A percentile compares a stretch with the other conserved stretches of the same genome.
phyloP scores from a whole-genome alignment of 1,139 yeast species.

The Blastobotrys ciferrii region DNA sequence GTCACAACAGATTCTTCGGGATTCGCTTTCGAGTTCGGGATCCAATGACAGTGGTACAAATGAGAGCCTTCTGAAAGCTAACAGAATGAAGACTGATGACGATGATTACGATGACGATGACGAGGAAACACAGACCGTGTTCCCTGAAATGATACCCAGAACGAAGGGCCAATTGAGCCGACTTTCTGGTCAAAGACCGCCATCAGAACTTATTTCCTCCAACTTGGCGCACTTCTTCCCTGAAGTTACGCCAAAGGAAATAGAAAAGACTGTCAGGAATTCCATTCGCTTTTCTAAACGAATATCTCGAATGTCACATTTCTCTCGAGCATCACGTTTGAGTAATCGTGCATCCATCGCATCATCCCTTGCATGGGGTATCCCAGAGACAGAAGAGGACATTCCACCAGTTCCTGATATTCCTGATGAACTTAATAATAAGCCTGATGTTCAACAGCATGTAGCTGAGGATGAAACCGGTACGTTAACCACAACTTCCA shows the following conservation, averaged over 20 bases:
- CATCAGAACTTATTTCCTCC: slow-evolving; percentile 86
- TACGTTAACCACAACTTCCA: not conserved
- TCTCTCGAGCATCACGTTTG: slow-evolving; percentile 18
- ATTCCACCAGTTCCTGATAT: slow-evolving; percentile 36
- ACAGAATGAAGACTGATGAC: slow-evolving; percentile 12
- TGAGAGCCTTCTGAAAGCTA: slow-evolving; percentile 4
- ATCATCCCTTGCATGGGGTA: slow-evolving; percentile 25
- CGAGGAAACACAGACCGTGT: slow-evolving; percentile 16
- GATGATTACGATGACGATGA: slow-evolving; percentile 17
- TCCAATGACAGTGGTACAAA: slow-evolving; percentile 12
- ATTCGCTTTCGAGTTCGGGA: slow-evolving; percentile 18
- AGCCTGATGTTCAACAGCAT: not conserved
- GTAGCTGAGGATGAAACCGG: not conserved
- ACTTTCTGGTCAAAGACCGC: slow-evolving; percentile 87
- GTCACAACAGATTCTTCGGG: slow-evolving; percentile 45
- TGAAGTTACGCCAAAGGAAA: slow-evolving; percentile 65
- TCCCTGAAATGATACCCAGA: slow-evolving; percentile 15
- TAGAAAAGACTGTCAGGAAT: slow-evolving; percentile 78
- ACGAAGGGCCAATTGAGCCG: slow-evolving; percentile 9
- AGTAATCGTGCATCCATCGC: slow-evolving; percentile 35
- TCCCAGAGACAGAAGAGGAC: slow-evolving; percentile 31
- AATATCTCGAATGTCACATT: slow-evolving; percentile 43
- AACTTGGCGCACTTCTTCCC: slow-evolving; percentile 93
- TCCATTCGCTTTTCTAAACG: slow-evolving; percentile 76
- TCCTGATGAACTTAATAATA: slow-evolving; percentile 10